These are phyloP conservation scores for Neurospora hispaniola DNA, from an alignment of 495 filamentous ascomycete genomes.

Conservation along the genomic window DNA sequence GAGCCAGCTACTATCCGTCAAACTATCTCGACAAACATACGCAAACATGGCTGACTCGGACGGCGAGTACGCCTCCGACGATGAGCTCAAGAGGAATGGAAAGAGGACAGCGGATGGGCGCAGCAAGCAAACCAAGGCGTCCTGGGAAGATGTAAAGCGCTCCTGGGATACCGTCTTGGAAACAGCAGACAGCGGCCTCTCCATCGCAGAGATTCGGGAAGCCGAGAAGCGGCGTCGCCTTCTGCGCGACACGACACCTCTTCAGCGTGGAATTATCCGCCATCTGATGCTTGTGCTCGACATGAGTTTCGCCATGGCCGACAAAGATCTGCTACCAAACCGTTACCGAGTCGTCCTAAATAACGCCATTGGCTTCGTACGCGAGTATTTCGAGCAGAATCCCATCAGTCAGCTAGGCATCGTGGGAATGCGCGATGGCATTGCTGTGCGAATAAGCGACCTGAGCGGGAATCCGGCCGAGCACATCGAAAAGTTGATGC, in stretches of 20 bases:
- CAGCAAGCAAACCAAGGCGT: constrained; percentile 22
- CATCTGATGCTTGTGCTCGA: constrained; percentile 90
- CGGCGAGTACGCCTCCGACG: constrained; percentile 80
- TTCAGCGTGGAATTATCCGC: constrained; percentile 93
- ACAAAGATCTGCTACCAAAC: constrained; percentile 87
- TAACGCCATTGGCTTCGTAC: constrained; percentile 79
- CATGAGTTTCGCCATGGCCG: constrained; percentile 83
- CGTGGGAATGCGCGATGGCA: constrained; percentile 81
- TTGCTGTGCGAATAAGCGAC: constrained; percentile 75
- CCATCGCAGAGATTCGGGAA: constrained; percentile 28
- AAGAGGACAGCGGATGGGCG: constrained; percentile 18
- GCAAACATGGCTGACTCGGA: constrained; percentile 61
- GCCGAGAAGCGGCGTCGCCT: constrained; percentile 43
- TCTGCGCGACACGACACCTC: constrained; percentile 81
- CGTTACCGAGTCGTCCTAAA: constrained; percentile 72
- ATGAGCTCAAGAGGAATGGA: constrained; percentile 44
- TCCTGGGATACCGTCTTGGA: constrained; percentile 38
- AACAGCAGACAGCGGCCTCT: constrained; percentile 30
- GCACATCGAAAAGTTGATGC: constrained; percentile 65
- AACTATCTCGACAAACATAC: neutral
- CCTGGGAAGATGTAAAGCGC: constrained; percentile 39
- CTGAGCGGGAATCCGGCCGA: constrained; percentile 85
- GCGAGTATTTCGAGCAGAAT: constrained; percentile 96
- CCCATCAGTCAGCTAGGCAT: constrained; percentile 94
- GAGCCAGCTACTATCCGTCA: neutral